phyloP scores from a whole-genome alignment of 2,329 filamentous ascomycete species.

The Paecilomyces fulvus region DNA sequence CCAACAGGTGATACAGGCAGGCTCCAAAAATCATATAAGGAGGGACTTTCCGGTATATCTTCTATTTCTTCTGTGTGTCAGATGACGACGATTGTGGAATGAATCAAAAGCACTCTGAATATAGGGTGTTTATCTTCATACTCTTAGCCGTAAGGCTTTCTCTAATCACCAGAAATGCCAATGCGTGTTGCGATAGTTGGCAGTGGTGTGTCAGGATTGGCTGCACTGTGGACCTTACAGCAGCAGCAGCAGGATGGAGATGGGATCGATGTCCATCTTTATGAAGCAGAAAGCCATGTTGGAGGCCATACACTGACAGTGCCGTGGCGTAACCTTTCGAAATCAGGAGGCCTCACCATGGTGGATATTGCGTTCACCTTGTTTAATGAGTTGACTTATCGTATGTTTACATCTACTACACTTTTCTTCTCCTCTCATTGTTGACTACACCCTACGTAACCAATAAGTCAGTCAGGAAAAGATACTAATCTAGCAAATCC shows the following conservation, averaged over 20 bases:
- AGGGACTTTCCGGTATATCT: too few relatives aligned
- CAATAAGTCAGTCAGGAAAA: too few relatives aligned
- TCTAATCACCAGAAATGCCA: background rate
- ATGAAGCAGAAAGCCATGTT: background rate
- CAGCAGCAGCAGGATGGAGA: background rate
- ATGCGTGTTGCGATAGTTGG: background rate
- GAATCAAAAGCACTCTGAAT: background rate
- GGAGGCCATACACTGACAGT: background rate
- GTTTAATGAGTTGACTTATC: background rate
- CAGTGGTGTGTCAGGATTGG: background rate
- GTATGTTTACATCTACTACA: background rate
- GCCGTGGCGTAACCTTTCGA: background rate
- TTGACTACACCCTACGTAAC: too few relatives aligned
- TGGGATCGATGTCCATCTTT: background rate
- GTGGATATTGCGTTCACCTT: background rate
- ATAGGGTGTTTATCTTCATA: background rate
- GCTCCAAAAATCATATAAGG: too few relatives aligned
- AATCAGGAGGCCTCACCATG: background rate
- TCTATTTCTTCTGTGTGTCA: too few relatives aligned
- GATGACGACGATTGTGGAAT: too few relatives aligned
- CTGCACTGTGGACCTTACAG: background rate
- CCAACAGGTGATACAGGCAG: too few relatives aligned
- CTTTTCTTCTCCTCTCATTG: background rate
- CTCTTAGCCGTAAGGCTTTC: background rate
- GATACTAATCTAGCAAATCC: too few relatives aligned